phyloP scores from a whole-genome alignment of 768 basidiomycete genomes.

The Psilocybe sp. region DNA sequence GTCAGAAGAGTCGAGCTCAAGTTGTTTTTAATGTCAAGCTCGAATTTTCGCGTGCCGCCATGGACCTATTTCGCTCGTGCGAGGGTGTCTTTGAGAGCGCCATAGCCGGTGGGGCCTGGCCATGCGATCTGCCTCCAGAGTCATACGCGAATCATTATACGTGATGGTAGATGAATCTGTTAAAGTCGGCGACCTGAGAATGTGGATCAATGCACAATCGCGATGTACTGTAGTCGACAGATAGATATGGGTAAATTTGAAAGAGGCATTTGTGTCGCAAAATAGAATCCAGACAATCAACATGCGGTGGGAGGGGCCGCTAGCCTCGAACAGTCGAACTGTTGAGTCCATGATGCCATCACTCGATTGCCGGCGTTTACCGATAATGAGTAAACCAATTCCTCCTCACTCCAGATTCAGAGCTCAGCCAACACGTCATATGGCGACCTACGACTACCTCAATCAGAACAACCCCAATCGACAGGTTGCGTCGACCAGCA shows the following conservation, averaged over 20 bases:
- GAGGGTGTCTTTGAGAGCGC: slow-evolving; percentile 47
- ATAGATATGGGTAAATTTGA: too few relatives aligned
- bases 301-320: too few relatives aligned
- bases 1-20: neutral
- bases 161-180: slow-evolving; percentile 1
- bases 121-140: slow-evolving; percentile 42
- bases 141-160: slow-evolving; percentile 31
- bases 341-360: neutral
- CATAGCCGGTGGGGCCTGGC: slow-evolving; percentile 46
- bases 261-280: too few relatives aligned
- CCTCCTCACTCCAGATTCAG: too few relatives aligned
- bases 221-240: too few relatives aligned
- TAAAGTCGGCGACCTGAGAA: too few relatives aligned
- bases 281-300: too few relatives aligned
- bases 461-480: slow-evolving; percentile 16
- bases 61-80: slow-evolving; percentile 52
- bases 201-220: too few relatives aligned
- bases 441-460: slow-evolving; percentile 18
- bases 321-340: too few relatives aligned
- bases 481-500: slow-evolving; percentile 18
- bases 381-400: neutral
- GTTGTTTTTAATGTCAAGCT: slow-evolving; percentile 29
- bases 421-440: slow-evolving; percentile 1
- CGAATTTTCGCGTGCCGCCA: slow-evolving; percentile 46
- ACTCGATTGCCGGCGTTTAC: neutral